These are phyloP conservation scores for Cytospora chrysosperma DNA, from an alignment of 2,329 filamentous ascomycete species.

Conservation along the genomic window DNA sequence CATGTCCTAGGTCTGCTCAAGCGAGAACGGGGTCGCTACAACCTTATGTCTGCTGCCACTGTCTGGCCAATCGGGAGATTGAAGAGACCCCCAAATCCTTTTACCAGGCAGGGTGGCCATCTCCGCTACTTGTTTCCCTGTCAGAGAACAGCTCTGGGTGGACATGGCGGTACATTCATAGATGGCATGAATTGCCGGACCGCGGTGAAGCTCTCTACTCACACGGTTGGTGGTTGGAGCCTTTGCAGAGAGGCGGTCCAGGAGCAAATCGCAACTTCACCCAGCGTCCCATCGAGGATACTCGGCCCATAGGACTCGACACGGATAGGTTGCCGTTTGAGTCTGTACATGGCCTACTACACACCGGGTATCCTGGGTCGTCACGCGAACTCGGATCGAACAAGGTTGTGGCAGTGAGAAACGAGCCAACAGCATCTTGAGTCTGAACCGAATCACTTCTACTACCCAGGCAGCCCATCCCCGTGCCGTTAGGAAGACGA, in stretches of 20 bases:
- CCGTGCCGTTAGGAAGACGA: background rate
- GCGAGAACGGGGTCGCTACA: slow-evolving; percentile 19
- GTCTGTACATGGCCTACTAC: slow-evolving; percentile 8
- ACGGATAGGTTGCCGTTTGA: slow-evolving; percentile 12
- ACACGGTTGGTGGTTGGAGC: background rate
- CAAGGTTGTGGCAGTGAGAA: background rate
- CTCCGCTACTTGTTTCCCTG: slow-evolving; percentile 2
- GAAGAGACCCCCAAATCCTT: background rate
- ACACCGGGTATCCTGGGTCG: background rate
- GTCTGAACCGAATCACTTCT: background rate
- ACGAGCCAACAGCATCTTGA: background rate
- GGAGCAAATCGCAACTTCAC: slow-evolving; percentile 1
- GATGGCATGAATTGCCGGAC: slow-evolving; percentile 7
- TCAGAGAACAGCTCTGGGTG: background rate
- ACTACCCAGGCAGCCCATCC: background rate
- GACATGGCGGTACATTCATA: slow-evolving; percentile 9
- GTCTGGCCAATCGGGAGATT: slow-evolving; percentile 21
- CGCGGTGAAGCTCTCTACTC: slow-evolving; percentile 17
- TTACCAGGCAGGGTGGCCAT: slow-evolving; percentile 1
- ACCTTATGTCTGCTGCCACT: slow-evolving; percentile 3
- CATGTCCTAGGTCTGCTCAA: slow-evolving; percentile 12
- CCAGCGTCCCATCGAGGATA: slow-evolving; percentile 9
- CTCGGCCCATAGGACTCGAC: slow-evolving; percentile 12
- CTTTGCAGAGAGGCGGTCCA: background rate
- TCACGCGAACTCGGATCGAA: slow-evolving; percentile 6